phyloP scores from a whole-genome alignment of 129 eudicot species.

The Chrysanthemum makinoi region DNA sequence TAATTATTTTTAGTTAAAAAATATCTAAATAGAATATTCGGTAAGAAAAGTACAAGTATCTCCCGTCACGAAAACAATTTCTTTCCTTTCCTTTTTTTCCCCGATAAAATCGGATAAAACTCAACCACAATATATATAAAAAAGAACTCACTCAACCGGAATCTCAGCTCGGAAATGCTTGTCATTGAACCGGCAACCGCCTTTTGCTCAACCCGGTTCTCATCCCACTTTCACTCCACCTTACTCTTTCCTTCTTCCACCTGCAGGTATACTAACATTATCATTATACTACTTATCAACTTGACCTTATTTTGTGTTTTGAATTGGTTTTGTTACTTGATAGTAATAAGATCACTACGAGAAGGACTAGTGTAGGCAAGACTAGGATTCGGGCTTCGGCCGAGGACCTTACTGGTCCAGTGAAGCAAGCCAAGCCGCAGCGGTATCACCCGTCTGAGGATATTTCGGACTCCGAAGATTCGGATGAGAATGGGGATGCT shows the following conservation, averaged over 20 bases:
- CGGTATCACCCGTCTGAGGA: conserved; percentile 95
- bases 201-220: conserved; percentile 47
- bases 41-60: conserved; percentile 23
- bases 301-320: too few species aligned
- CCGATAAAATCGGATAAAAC: conserved; percentile 39
- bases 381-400: conserved; percentile 56
- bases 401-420: conserved; percentile 56
- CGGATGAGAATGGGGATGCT: conserved; percentile 57
- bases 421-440: conserved; percentile 69
- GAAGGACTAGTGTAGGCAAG: conserved; percentile 32
- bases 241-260: conserved; percentile 27
- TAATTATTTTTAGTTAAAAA: too few species aligned
- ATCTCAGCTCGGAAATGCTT: conserved; percentile 52
- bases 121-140: conserved; percentile 24
- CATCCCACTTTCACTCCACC: conserved; percentile 49
- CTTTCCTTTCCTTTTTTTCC: neutral
- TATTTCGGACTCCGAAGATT: conserved; percentile 58
- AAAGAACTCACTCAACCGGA: conserved; percentile 3
- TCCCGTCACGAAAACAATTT: neutral
- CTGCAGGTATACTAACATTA: neutral
- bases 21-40: conserved; percentile 30
- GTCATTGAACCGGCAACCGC: conserved; percentile 57
- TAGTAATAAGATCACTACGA: conserved; percentile 14
- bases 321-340: too few species aligned
- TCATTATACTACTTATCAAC: too few species aligned